These are phyloP conservation scores for Creolimax fragrantissima DNA, from an alignment of 78 protist species.

Conservation along the genomic window DNA sequence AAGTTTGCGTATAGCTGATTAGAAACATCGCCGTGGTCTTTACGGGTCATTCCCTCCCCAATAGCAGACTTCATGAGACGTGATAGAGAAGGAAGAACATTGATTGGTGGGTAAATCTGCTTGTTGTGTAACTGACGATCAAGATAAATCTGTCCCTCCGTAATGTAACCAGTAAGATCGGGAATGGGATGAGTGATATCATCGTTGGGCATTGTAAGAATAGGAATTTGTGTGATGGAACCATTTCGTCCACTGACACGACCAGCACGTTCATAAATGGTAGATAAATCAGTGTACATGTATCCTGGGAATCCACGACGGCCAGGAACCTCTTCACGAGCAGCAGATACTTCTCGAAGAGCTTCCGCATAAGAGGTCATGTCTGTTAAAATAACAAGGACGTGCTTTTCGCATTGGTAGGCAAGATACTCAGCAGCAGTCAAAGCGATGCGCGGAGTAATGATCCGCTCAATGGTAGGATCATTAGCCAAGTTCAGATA, in stretches of 20 bases:
- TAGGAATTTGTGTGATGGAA: constrained; percentile 99
- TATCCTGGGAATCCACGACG: constrained; percentile 99
- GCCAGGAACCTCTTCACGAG: constrained; percentile 78
- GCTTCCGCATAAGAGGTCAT: constrained; percentile 99
- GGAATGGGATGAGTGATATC: constrained; percentile 99
- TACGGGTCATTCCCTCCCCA: constrained; percentile 93
- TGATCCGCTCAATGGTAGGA: constrained; percentile 99
- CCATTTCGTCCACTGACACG: constrained; percentile 96
- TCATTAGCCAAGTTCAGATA: constrained; percentile 99
- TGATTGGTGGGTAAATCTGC: constrained; percentile 58
- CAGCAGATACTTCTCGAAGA: constrained; percentile 94
- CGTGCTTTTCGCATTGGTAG: constrained; percentile 97
- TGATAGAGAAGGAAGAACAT: constrained; percentile 98
- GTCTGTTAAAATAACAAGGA: constrained; percentile 97
- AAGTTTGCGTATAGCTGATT: constrained; percentile 98
- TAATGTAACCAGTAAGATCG: constrained; percentile 99
- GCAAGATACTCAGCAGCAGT: constrained; percentile 98
- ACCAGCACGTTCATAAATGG: constrained; percentile 99
- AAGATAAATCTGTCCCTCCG: constrained; percentile 99
- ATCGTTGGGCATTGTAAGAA: constrained; percentile 98
- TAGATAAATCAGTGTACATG: constrained; percentile 99
- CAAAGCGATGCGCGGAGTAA: constrained; percentile 97
- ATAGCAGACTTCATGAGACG: constrained; percentile 99
- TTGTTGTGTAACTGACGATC: constrained; percentile 95
- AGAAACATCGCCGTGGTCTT: constrained; percentile 95